Base-by-base conservation (phyloP, 371 early-diverging fungal genomes). In the Mortierella sp. region DNA sequence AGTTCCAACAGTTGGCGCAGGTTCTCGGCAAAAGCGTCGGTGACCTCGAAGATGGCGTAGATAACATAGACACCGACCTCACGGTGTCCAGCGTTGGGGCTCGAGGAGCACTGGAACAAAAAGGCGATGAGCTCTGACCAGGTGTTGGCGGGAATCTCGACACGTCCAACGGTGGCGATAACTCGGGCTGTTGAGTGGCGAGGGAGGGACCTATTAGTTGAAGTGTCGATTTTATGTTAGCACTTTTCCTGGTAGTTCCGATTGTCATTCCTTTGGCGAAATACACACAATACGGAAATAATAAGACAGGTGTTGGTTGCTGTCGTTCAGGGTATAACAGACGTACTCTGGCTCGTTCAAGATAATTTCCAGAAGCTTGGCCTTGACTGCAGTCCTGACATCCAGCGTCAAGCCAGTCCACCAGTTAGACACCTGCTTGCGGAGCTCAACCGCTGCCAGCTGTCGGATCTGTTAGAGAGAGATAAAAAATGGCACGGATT, bases 371-470 rank as follows among this genome's bases (percentile, higher is more conserved):
- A 96, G 85, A 19, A 97, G 88, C 48, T 91, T 88, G 14, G 88
- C 88, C 75, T 94, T 95, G 72, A 96, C 92, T 52, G 85, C 82
- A 24, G 84, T 89, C 76, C 93, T 90, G 19, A 90, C 88, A 7
- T 79, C 84, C n/a, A 83, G 91, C 63, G 92, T 94, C 13, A 96
- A 76, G n/a, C 93, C 90, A 24, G 86, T 86, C 97, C 97, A 97
- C 89, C 90, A 93, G 85, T 91, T 93, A 21, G 92, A 75, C 44
- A 95, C 89, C 80, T 94, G 93, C 83, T 97, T 97, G 81, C 96
- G 93, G 74, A 96, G 92, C 90, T 97, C 98, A 47, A 97, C 97
- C 10, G 97, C 95, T 45, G 97, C 96, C 54, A 97, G 89, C 88
- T 97, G 97, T 71, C 97, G 95, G 52, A 97, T 90, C 91, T 92